Evolutionary conservation across 257 asterid species (phyloP), one percentile per base, ranked within the genome.

Genomic region (Capsicum pubescens): DNA sequence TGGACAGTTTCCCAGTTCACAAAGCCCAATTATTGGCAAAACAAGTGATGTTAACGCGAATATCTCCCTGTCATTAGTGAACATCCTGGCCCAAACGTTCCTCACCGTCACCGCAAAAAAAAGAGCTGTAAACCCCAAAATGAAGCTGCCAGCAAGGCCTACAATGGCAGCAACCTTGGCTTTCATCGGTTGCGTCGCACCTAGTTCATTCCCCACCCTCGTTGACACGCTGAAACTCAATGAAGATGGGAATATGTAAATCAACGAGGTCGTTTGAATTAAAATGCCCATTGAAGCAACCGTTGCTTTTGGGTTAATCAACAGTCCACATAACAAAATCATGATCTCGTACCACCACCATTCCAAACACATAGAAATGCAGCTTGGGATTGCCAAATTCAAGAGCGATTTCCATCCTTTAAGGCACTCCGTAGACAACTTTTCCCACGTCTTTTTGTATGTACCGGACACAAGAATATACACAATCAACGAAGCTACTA

Each of bases 331-430:
- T 0, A 94, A 88, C 79, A 94, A 32, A 15, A 92, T 92, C 98
- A 93, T 93, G 52, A 94, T 91, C 80, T 94, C 98, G 52, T 94
- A 94, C 98, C 98, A 94, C 98, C 98, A 94, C 98, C 98, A 94
- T 60, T 94, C 98, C 0, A 94, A 88, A 44, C 98, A 94, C 0
- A 94, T 97, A 0, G 97, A 93, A 84, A 94, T 81, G 90, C 98
- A 94, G 90, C 97, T 94, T 0, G 97, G 97, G 14, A 94, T 85
- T 12, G 97, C 96, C 9, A 94, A 83, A 77, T 87, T 72, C 14
- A 93, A 35, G 14, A 94, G 87, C 0, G 91, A 59, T 84, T 90
- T 91, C 95, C 97, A 94, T 1, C 91, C 97, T 66, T 67, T 90
- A 1, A 93, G 60, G 84, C 95, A 92, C 48, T 94, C 94, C 14